Evolutionary conservation across 805 yeast genomes (phyloP).

Genomic region (Lipomyces mesembrius): DNA sequence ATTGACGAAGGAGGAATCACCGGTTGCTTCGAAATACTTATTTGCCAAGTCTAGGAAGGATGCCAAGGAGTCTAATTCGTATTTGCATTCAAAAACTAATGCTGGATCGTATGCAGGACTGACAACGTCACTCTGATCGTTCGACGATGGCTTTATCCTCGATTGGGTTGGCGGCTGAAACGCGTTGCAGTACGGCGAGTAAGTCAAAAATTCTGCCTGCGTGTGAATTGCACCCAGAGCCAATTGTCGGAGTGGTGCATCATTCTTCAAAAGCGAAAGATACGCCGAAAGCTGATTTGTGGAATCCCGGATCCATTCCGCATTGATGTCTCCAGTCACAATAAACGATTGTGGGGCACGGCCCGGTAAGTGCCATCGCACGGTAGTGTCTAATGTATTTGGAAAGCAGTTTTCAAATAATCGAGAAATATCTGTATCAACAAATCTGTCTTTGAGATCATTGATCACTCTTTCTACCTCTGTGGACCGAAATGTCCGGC

Average conservation of each 20-base stretch:
- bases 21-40: conserved; percentile 67
- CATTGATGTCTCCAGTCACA: conserved; percentile 91
- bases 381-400: conserved; percentile 85
- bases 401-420: conserved; percentile 83
- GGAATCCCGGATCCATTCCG: conserved; percentile 90
- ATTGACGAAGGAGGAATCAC: conserved; percentile 53
- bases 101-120: conserved; percentile 71
- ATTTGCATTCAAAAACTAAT: conserved; percentile 84
- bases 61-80: conserved; percentile 84
- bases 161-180: conserved; percentile 73
- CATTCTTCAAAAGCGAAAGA: conserved; percentile 61
- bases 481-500: conserved; percentile 71
- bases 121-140: conserved; percentile 59
- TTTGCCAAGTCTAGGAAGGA: conserved; percentile 76
- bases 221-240: conserved; percentile 80
- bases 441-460: conserved; percentile 56
- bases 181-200: conserved; percentile 85
- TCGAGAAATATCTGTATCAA: conserved; percentile 69
- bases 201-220: conserved; percentile 66
- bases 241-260: conserved; percentile 55
- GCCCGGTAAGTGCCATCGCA: conserved; percentile 63
- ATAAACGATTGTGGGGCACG: conserved; percentile 66
- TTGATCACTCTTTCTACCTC: conserved; percentile 65
- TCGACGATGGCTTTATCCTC: conserved; percentile 48
- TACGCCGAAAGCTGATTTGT: conserved; percentile 82